Percentiles rank a stretch among this genome's conserved stretches.
Conservation (phyloP, 2,329 filamentous ascomycete species). For the Alternaria brassicicola region DNA sequence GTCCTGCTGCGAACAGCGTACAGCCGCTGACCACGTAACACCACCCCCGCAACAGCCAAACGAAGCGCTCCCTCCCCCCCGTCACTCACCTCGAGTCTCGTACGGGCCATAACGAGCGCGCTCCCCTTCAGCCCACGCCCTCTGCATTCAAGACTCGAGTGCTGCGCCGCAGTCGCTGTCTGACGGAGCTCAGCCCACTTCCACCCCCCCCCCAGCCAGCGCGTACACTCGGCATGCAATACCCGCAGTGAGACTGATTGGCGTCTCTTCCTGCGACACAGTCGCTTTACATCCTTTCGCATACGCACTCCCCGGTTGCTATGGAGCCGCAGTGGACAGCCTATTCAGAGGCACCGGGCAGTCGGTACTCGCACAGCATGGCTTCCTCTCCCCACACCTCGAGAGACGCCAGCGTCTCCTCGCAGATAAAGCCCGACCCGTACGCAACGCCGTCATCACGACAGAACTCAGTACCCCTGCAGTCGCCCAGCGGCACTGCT, state of each 20-base stretch:
- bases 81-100: conserved; percentile 11
- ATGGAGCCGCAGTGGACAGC: conserved; percentile 50
- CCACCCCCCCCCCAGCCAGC: conserved; percentile 1
- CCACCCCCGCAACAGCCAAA: conserved; percentile 19
- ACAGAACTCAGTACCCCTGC: conserved; percentile 46
- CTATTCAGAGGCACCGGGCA: conserved; percentile 42
- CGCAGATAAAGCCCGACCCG: conserved; percentile 45
- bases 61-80: neutral
- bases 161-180: conserved; percentile 1
- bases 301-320: conserved; percentile 18
- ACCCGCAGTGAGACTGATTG: conserved; percentile 38
- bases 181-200: neutral
- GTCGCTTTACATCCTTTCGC: conserved; percentile 17
- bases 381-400: conserved; percentile 42
- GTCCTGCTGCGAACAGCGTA: conserved; percentile 1
- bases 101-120: neutral
- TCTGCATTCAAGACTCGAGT: neutral
- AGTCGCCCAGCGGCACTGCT: conserved; percentile 41
- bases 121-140: neutral
- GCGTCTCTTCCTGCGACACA: conserved; percentile 44
- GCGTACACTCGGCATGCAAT: conserved; percentile 46
- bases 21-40: conserved; percentile 15
- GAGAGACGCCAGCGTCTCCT: conserved; percentile 39
- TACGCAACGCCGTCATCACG: conserved; percentile 47
- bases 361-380: conserved; percentile 48